Evolutionary conservation across 2,329 filamentous ascomycete species (phyloP), one percentile per base, ranked within the genome.

Genomic region (Claviceps sp.): DNA sequence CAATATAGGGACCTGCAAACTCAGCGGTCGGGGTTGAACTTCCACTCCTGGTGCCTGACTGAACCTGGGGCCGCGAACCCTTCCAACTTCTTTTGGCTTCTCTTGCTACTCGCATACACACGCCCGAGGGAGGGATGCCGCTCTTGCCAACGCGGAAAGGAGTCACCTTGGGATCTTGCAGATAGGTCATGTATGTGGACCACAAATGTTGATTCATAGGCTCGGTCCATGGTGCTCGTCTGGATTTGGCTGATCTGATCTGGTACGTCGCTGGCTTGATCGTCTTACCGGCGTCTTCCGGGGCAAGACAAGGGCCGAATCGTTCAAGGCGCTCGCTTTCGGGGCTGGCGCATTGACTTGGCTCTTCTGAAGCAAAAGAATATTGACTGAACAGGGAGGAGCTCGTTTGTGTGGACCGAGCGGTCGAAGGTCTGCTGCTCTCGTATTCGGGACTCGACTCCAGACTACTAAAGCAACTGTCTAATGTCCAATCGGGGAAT

Each of bases 51-150:
- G 56, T 56, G 16, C 66, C 65, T 19, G 61, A 53, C 42, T 58
- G 59, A 13, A 49, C 56, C 51, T 69, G 64, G 6, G 68, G 59
- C 55, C 74, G 80, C 3, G 77, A 73, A 1, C 80, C 81, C 61
- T 80, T 84, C 82, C 82, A 85, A 59, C 77, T 84, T 60, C 78
- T 72, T 66, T 77, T 82, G 19, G 81, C 76, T 60, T 83, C 79
- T 56, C 81, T 73, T n/a, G 82, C 77, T 41, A 85, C 81, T 46
- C 81, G 78, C 59, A 76, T 63, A 59, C 80, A 82, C 10, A 85
- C 81, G 16, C 82, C 82, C 44, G 80, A 73, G 3, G 82, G 82
- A 7, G 82, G 82, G 26, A 85, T 75, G 52, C 76, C 75, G 60
- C 78, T 81, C 59, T 80, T 81, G 54, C 80, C 76, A 52, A 82